Conservation (phyloP, 2,329 filamentous ascomycete genomes). For the Curvularia sp. region DNA sequence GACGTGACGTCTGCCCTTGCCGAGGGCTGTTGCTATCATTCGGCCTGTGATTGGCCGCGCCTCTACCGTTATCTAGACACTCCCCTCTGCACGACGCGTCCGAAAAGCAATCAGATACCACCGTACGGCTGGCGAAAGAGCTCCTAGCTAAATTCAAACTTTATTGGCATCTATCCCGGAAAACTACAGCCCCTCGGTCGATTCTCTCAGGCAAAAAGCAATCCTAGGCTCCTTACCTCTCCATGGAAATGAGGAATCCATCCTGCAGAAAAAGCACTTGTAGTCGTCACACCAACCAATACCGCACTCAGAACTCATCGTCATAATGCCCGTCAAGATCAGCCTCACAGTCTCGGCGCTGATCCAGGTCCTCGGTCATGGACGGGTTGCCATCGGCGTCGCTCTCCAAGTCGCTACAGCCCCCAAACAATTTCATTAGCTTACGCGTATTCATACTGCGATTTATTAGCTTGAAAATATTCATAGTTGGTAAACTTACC, state of each 20-base stretch:
- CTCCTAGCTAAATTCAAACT: neutral
- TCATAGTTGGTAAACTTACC: constrained; percentile 21
- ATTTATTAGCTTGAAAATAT: neutral
- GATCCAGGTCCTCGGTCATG: no score
- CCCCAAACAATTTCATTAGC: constrained; percentile 58
- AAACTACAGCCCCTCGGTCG: neutral
- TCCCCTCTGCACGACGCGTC: constrained; percentile 1
- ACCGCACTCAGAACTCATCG: no score
- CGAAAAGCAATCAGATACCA: neutral
- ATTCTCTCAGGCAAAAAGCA: neutral
- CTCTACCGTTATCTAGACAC: constrained; percentile 18
- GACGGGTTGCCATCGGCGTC: constrained; percentile 39
- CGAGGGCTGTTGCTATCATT: constrained; percentile 14
- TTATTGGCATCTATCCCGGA: neutral
- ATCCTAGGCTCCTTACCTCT: neutral
- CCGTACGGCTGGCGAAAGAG: neutral
- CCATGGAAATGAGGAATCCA: neutral
- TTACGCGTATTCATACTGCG: constrained; percentile 46
- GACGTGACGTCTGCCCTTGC: constrained; percentile 4
- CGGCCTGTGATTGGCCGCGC: constrained; percentile 10
- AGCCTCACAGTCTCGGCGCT: no score
- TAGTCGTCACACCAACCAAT: neutral
- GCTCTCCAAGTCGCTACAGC: constrained; percentile 29
- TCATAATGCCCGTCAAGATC: no score
- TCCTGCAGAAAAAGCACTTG: neutral